Conservation (phyloP, 495 filamentous ascomycete species). For the Letharia columbiana region DNA sequence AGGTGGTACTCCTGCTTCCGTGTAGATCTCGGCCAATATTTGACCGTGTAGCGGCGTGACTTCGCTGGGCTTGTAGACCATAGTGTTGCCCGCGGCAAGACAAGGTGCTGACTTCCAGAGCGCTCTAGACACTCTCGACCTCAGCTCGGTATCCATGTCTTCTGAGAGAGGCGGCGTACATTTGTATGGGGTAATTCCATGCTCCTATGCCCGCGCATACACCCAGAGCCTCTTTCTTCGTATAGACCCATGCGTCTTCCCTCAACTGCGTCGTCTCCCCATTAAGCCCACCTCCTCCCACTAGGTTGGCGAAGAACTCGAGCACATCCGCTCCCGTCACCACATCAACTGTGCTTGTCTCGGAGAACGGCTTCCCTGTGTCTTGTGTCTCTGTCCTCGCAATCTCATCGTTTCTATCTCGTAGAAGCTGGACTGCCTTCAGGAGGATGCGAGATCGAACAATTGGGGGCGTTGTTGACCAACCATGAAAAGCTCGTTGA, state of each 20-base stretch:
- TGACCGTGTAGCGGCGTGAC: slow-evolving; percentile 66
- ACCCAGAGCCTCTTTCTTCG: slow-evolving; percentile 62
- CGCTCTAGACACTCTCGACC: slow-evolving; percentile 36
- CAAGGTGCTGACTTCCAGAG: slow-evolving; percentile 81
- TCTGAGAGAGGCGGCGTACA: slow-evolving; percentile 34
- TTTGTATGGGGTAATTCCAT: slow-evolving; percentile 84
- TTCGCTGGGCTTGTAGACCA: slow-evolving; percentile 83
- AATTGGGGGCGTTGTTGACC: slow-evolving; percentile 57
- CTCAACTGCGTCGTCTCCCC: slow-evolving; percentile 59
- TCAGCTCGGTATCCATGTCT: slow-evolving; percentile 11
- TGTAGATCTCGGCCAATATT: slow-evolving; percentile 60
- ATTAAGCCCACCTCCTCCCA: slow-evolving; percentile 60
- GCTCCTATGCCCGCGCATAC: slow-evolving; percentile 74
- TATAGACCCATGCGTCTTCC: slow-evolving; percentile 65
- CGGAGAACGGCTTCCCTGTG: slow-evolving; percentile 65
- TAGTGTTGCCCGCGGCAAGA: slow-evolving; percentile 73
- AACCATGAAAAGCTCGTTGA: slow-evolving; percentile 52
- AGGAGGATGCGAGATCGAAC: slow-evolving; percentile 63
- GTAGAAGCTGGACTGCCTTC: slow-evolving; percentile 55
- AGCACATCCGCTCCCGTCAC: slow-evolving; percentile 67
- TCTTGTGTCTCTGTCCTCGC: slow-evolving; percentile 61
- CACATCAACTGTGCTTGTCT: slow-evolving; percentile 68
- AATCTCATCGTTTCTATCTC: slow-evolving; percentile 60
- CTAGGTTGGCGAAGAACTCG: slow-evolving; percentile 67
- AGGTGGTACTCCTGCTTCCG: slow-evolving; percentile 61